A percentile compares a stretch with the other conserved stretches of the same genome.
phyloP scores from a whole-genome alignment of 2,329 filamentous ascomycete species.

The Aspergillus transmontanensis region DNA sequence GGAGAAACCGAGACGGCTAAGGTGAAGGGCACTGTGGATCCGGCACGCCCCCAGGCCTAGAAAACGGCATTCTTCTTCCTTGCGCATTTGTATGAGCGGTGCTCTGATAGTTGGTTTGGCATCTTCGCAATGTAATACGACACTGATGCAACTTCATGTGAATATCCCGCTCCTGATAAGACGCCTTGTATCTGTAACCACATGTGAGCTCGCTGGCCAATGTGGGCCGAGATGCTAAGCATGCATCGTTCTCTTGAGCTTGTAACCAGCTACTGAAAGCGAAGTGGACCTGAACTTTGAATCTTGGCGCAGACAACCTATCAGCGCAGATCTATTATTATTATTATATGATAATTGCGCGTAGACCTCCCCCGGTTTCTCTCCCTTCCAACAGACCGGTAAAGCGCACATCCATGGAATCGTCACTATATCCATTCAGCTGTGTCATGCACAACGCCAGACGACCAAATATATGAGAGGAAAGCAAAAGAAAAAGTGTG shows the following conservation, averaged over 20 bases:
- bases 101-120: slow-evolving; percentile 8
- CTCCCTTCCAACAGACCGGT: neutral
- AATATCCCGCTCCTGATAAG: neutral
- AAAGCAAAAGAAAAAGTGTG: slow-evolving; percentile 7
- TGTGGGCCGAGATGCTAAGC: neutral
- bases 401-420: slow-evolving; percentile 13
- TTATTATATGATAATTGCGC: slow-evolving; percentile 14
- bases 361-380: neutral
- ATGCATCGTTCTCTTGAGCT: slow-evolving; percentile 10
- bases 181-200: neutral
- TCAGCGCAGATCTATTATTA: slow-evolving; percentile 15
- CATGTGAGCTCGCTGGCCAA: neutral
- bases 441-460: slow-evolving; percentile 16
- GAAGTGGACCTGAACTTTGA: slow-evolving; percentile 9
- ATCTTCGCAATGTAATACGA: neutral
- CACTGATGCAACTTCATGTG: neutral
- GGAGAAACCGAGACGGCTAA: slow-evolving; percentile 59
- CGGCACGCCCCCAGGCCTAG: slow-evolving; percentile 28
- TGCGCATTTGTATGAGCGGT: neutral
- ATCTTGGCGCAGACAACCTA: slow-evolving; percentile 1
- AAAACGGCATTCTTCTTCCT: neutral
- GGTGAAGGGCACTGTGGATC: slow-evolving; percentile 52
- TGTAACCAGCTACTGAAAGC: slow-evolving; percentile 11
- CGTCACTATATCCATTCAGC: slow-evolving; percentile 19
- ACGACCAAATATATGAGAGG: slow-evolving; percentile 12